phyloP scores from a whole-genome alignment of 495 filamentous ascomycete species.

The Xylaria castorea region DNA sequence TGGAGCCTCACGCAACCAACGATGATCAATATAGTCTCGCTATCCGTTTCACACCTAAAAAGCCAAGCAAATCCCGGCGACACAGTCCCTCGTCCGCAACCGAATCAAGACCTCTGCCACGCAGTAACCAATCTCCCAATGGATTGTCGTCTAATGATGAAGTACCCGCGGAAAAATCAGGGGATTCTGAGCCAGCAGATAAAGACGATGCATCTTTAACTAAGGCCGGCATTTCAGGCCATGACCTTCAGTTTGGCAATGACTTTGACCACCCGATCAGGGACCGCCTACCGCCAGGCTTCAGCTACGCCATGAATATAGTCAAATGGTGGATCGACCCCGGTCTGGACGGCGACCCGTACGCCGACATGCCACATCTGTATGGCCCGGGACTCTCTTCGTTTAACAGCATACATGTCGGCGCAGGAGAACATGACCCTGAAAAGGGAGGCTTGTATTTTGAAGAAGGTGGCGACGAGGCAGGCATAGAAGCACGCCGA shows the following conservation, averaged over 20 bases:
- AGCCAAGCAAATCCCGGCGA: conserved; percentile 31
- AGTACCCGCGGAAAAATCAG: neutral
- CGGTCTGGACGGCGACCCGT: conserved; percentile 83
- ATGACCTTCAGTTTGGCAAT: conserved; percentile 87
- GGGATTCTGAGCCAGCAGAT: neutral
- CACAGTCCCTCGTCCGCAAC: neutral
- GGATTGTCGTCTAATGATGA: neutral
- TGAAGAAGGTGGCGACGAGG: conserved; percentile 73
- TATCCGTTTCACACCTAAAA: conserved; percentile 74
- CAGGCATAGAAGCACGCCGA: conserved; percentile 57
- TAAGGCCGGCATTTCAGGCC: conserved; percentile 60
- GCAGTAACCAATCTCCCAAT: neutral
- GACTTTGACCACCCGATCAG: conserved; percentile 90
- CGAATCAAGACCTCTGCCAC: neutral
- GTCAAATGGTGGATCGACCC: conserved; percentile 90
- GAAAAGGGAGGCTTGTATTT: conserved; percentile 59
- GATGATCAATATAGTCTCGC: conserved; percentile 82
- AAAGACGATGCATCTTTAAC: neutral
- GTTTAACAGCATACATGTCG: conserved; percentile 75
- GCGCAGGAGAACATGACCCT: conserved; percentile 54
- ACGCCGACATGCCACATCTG: conserved; percentile 83
- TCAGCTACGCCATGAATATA: conserved; percentile 77
- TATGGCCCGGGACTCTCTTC: conserved; percentile 78
- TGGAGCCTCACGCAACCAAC: conserved; percentile 63
- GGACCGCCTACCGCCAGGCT: conserved; percentile 84